phyloP scores from a whole-genome alignment of 805 yeast genomes.

The Metschnikowia kunwiensis region DNA sequence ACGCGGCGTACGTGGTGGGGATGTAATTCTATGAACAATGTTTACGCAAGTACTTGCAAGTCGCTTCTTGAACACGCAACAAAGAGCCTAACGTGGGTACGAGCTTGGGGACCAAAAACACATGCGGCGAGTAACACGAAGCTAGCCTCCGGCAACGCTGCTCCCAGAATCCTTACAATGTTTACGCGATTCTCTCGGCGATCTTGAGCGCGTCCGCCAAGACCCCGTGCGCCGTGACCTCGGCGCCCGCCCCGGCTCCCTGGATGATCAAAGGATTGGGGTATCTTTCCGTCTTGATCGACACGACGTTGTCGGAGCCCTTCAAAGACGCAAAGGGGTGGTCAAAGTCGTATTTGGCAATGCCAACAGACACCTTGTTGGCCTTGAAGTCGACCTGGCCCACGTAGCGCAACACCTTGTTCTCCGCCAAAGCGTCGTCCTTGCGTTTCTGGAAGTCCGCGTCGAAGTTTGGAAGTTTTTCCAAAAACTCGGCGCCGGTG shows the following conservation, averaged over 20 bases:
- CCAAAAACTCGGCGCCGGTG: conserved; percentile 75
- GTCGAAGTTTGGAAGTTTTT: conserved; percentile 80
- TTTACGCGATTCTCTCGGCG: conserved; percentile 78
- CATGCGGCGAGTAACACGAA: too few relatives aligned
- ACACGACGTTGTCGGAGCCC: conserved; percentile 94
- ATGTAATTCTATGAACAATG: conserved; percentile 5
- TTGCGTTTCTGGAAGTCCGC: conserved; percentile 72
- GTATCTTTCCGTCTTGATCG: conserved; percentile 89
- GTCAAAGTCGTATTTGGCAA: conserved; percentile 78
- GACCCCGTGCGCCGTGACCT: conserved; percentile 75
- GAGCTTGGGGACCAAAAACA: too few relatives aligned
- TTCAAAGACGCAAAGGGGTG: conserved; percentile 95
- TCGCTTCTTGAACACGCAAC: too few relatives aligned
- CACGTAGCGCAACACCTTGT: conserved; percentile 88
- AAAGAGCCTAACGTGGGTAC: too few relatives aligned
- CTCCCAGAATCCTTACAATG: too few relatives aligned
- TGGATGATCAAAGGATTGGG: conserved; percentile 90
- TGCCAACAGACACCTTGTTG: conserved; percentile 76
- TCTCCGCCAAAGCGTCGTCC: conserved; percentile 74
- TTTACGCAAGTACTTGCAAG: too few relatives aligned
- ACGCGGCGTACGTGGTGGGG: conserved; percentile 16
- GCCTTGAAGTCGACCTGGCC: conserved; percentile 81
- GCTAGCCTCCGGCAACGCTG: too few relatives aligned
- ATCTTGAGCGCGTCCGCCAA: conserved; percentile 89
- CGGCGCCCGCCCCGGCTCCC: conserved; percentile 95